Base-by-base conservation (phyloP, 192 early-diverging fungal species). In the Podila verticillata region DNA sequence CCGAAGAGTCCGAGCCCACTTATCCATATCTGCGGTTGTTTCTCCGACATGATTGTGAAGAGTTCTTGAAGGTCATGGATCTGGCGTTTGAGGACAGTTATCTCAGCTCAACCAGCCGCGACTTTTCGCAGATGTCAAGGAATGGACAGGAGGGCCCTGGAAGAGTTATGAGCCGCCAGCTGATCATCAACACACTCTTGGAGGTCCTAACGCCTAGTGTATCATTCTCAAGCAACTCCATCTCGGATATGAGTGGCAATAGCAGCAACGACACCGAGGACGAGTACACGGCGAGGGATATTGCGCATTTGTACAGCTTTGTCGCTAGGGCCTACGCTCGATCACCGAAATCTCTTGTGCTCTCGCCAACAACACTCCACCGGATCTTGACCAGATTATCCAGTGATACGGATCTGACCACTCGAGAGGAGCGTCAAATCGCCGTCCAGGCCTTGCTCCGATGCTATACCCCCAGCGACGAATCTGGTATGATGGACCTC, bases 51-150 rank as follows among this genome's bases (percentile, higher is more conserved):
- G 84, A 88, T 66, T 84, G 87, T 1, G 83, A 88, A 66, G 84
- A 84, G 4, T 83, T 88, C 56, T 62, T 90, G 36, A 77, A 82
- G 34, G 84, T 88, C 22, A 75, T 90, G 48, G 87, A 88, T 39
- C 57, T 73, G 17, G 89, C 87, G 0, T 90, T 90, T 73, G 89
- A 87, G 66, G 89, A 90, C 75, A 84, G 86, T 62, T 90, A 87
- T 75, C 70, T 90, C 12, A 51, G 70, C 24, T 72, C 77, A 0
- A 80, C 77, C 1, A 72, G 48, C 34, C 65, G 70, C 7, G 66
- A 72, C 44, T 72, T 80, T 61, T 80, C 77, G 1, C 77, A 80
- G 24, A 39, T 68, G 22, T 15, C 70, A 2, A 62, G 77, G 29
- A 88, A 85, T 61, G 87, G 87, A 44, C 87, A 90, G 30, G 87